These are phyloP conservation scores for Sarcodon sp. DNA, from an alignment of 768 basidiomycete species.

Conservation along the genomic window DNA sequence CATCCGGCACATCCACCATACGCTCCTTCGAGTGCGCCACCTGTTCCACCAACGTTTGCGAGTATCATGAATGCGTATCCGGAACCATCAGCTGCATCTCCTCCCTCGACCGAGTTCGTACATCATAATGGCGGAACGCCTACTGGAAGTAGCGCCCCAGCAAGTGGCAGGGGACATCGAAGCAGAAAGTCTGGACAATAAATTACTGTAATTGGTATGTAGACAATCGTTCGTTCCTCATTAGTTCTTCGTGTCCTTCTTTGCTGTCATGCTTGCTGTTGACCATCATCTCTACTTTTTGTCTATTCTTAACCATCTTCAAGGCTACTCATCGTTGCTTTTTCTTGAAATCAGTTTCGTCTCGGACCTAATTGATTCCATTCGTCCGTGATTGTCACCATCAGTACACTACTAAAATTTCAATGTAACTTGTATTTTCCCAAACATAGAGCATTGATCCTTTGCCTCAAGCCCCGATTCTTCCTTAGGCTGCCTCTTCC, in stretches of 20 bases:
- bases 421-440: not conserved
- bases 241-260: constrained; percentile 3
- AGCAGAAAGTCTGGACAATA: not conserved
- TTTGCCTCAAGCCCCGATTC: constrained; percentile 7
- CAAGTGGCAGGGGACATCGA: constrained; percentile 5
- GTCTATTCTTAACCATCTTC: not conserved
- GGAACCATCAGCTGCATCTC: constrained; percentile 14
- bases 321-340: too few relatives aligned
- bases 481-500: constrained; percentile 5
- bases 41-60: constrained; percentile 44
- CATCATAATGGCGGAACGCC: constrained; percentile 16
- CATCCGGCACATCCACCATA: constrained; percentile 8
- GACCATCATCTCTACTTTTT: not conserved
- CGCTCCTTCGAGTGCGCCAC: constrained; percentile 13
- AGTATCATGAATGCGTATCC: constrained; percentile 66
- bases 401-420: not conserved
- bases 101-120: constrained; percentile 15
- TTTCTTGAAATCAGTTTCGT: too few relatives aligned
- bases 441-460: not conserved
- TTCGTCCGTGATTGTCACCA: not conserved
- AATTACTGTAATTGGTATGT: too few relatives aligned
- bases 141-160: constrained; percentile 9
- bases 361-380: not conserved
- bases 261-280: not conserved
- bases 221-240: not conserved